Evolutionary conservation across 2,329 filamentous ascomycete genomes (phyloP).

Genomic region (Fusarium coicis): DNA sequence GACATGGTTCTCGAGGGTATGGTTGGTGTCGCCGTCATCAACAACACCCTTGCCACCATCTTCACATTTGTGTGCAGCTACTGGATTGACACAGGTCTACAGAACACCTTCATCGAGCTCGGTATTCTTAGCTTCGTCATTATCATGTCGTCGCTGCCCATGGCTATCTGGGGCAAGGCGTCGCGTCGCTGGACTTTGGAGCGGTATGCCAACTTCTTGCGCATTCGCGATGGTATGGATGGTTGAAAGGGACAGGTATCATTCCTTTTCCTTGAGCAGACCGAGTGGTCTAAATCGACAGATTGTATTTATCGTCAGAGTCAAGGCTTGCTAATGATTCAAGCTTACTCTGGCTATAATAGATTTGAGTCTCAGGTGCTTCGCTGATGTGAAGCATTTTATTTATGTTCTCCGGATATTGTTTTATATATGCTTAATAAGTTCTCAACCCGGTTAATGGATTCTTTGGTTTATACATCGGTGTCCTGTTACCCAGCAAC

Average conservation of each 20-base stretch:
- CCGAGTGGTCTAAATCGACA: background rate
- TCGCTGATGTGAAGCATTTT: background rate
- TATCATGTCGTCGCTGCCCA: constrained; percentile 61
- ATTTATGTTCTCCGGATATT: background rate
- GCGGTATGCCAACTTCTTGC: constrained; percentile 59
- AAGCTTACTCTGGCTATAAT: background rate
- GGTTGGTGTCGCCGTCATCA: constrained; percentile 67
- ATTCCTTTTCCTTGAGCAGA: background rate
- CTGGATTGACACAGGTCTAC: constrained; percentile 60
- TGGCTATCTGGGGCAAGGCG: constrained; percentile 65
- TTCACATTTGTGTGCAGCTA: constrained; percentile 63
- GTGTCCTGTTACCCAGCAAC: background rate
- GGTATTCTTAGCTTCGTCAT: constrained; percentile 62
- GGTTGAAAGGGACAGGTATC: constrained; percentile 11
- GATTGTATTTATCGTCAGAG: background rate
- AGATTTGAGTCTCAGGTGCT: background rate
- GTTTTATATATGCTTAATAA: background rate
- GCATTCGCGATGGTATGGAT: constrained; percentile 57
- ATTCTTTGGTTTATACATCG: background rate
- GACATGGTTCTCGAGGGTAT: constrained; percentile 68
- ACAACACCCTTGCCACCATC: constrained; percentile 64
- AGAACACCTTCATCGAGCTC: constrained; percentile 62
- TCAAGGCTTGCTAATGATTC: background rate
- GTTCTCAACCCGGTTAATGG: accelerated
- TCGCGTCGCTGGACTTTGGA: constrained; percentile 59